A percentile compares a stretch with the other conserved stretches of the same genome.
These are phyloP conservation scores for Luffa acutangula DNA, from an alignment of 306 rosid genomes.

Conservation along the genomic window DNA sequence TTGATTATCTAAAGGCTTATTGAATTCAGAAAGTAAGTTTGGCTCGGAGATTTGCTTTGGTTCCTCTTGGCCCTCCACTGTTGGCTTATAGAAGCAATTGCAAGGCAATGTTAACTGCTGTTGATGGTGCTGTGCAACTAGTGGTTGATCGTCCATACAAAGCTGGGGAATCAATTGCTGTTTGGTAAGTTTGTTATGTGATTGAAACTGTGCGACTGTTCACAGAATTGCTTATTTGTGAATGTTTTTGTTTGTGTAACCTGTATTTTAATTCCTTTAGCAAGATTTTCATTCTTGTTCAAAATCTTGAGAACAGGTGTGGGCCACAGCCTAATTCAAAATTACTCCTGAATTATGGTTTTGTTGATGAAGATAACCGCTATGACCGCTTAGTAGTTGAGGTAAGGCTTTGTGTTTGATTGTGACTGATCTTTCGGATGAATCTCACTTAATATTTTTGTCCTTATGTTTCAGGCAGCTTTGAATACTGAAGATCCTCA, in stretches of 20 bases:
- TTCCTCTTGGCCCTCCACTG: slow-evolving; percentile 94
- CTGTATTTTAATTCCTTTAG: not conserved
- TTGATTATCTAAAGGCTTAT: not conserved
- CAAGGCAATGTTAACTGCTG: slow-evolving; percentile 85
- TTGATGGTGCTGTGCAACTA: slow-evolving; percentile 64
- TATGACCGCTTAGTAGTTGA: slow-evolving; percentile 64
- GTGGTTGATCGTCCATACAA: slow-evolving; percentile 81
- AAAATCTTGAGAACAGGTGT: slow-evolving; percentile 51
- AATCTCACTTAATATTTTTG: slow-evolving; percentile 10
- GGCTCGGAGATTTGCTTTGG: slow-evolving; percentile 96
- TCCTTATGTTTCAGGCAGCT: slow-evolving; percentile 53
- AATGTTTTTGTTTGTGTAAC: not conserved
- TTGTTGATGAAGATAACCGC: slow-evolving; percentile 76
- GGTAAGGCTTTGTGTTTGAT: slow-evolving; percentile 31
- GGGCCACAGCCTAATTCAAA: slow-evolving; percentile 97
- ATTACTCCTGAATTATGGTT: slow-evolving; percentile 84
- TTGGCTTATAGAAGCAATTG: slow-evolving; percentile 78
- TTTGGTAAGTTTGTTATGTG: slow-evolving; percentile 46
- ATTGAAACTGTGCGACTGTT: slow-evolving; percentile 12
- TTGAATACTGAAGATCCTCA: slow-evolving; percentile 93
- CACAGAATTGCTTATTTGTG: not conserved
- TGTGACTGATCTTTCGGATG: slow-evolving; percentile 7
- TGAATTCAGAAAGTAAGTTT: slow-evolving; percentile 82
- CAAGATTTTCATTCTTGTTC: slow-evolving; percentile 1
- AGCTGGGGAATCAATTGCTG: slow-evolving; percentile 80